Base-by-base conservation (phyloP, 106 monocot genomes). In the Chionographis japonica region DNA sequence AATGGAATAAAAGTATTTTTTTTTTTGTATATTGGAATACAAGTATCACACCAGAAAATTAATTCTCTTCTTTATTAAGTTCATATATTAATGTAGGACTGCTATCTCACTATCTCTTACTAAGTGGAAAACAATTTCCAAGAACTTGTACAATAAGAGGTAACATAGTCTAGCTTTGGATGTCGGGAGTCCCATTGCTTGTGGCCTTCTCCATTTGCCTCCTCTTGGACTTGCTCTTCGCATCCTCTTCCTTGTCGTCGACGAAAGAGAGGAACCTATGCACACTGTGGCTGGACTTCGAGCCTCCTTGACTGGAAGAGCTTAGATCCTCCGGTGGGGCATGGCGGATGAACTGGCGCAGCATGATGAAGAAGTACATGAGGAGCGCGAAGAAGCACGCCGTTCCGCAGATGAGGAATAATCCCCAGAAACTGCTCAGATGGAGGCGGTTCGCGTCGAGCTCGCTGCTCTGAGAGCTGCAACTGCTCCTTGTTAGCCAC, bases 341-440 rank as follows among this genome's bases (percentile, higher is more conserved):
- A 20, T 71, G 58, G 3, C 54, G 46, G 36, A 17, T 59, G 71
- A 75, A 80, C 49, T 80, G 64, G 3, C 60, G 57, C 2, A 75
- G 40, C 59, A 71, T 36, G 4, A 63, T 1, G 37, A 69, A 17
- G 41, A 75, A 61, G 64, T 80, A 66, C 43, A 75, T 10, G 35
- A 80, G 74, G 15, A 80, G 65, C 37, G 80, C 75, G 55, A 80
- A 6, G 54, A 70, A 52, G 70, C 80, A 71, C 54, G 80, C 80
- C 17, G 61, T 20, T 4, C 80, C 75, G 36, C 75, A 80, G 60
- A 80, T 71, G 59, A 80, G 59, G 56, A 80, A 80, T 8, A 80
- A 53, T 0, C 75, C 70, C 27, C 40, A 75, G 55, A 80, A 80
- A 15, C 70, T 80, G 38, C 53, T 60, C 5, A 80, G 70, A 54